A percentile compares a stretch with the other conserved stretches of the same genome.
Conservation (phyloP, 139 green algal genomes). For the Diplosphaera chodatii region DNA sequence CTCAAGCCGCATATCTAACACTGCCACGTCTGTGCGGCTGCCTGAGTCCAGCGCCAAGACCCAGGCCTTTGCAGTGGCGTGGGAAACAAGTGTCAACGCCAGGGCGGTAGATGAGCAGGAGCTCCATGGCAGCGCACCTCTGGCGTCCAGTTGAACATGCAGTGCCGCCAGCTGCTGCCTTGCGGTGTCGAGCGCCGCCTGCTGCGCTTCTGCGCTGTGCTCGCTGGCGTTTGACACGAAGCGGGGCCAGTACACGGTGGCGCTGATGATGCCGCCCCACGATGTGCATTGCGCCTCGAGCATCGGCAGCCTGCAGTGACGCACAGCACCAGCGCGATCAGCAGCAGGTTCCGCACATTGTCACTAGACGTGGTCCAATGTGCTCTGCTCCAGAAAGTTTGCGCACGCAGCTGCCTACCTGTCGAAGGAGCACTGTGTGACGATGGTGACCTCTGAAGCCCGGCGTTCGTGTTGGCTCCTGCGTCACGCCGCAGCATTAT, state of each 20-base stretch:
- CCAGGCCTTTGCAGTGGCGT: no score
- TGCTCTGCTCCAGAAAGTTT: no score
- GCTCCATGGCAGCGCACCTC: no score
- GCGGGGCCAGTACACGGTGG: conserved; percentile 41
- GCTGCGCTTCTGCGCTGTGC: conserved; percentile 21
- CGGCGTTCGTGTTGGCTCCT: background rate
- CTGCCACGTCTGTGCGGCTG: no score
- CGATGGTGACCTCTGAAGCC: conserved; percentile 12
- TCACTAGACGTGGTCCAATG: no score
- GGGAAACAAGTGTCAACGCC: no score
- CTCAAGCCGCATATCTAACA: background rate
- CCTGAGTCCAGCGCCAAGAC: no score
- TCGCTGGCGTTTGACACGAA: conserved; percentile 11
- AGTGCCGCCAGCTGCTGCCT: conserved; percentile 24
- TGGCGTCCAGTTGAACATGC: conserved; percentile 28
- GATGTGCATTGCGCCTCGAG: conserved; percentile 41
- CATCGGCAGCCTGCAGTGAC: conserved; percentile 44
- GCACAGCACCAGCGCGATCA: no score
- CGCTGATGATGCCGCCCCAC: conserved; percentile 43
- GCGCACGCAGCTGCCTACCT: conserved; percentile 4
- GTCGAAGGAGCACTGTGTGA: conserved; percentile 20
- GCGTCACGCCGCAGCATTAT: no score
- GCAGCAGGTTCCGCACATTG: no score
- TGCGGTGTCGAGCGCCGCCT: conserved; percentile 15
- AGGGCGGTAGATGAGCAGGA: no score